Base-by-base conservation (phyloP, 1,284 basidiomycete genomes). In the Fomes fomentarius region DNA sequence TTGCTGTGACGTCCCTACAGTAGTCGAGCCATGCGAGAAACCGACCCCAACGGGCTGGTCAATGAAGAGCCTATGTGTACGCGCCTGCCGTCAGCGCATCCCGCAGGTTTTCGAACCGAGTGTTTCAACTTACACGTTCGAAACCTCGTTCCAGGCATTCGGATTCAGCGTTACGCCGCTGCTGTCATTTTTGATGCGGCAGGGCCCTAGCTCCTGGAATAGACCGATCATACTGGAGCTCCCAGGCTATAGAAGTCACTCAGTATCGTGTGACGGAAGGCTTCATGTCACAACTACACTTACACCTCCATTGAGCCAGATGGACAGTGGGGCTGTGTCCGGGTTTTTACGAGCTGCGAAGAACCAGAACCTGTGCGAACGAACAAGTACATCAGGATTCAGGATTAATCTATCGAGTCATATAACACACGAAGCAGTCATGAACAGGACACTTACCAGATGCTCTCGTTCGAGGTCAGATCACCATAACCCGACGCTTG, bases 301-400 rank as follows among this genome's bases (percentile, higher is more conserved):
- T 61, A 85, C 82, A 8, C 83, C 84, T 35, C 84, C 84, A 63
- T 85, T 85, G 55, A 88, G 78, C 84, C 85, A 87, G 31, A 87
- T 74, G 15, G 80, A 74, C 19, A 87, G 71, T n/a, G 85, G 84
- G 1, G 84, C 84, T 0, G 72, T 80, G 22, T 77, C 74, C 0
- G 83, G 75, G 59, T 79, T 80, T 37, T 79, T 78, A 28, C 84
- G 79, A 0, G 85, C 77, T 31, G 75, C 83, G 57, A 88, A 88
- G 69, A 83, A 87, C 84, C 85, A 87, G 68, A 87, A 87, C 78
- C 81, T 84, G 39, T n/a, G n/a, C n/a, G n/a, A n/a, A n/a, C n/a
- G n/a, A n/a, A n/a, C n/a, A n/a, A n/a, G n/a, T n/a, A n/a, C n/a
- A n/a, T n/a, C n/a, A n/a, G n/a, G n/a, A n/a, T n/a, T n/a, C n/a